A percentile compares a stretch with the other conserved stretches of the same genome.
Conservation (phyloP, 177 flowering plant species). For the Vitis hybrid region DNA sequence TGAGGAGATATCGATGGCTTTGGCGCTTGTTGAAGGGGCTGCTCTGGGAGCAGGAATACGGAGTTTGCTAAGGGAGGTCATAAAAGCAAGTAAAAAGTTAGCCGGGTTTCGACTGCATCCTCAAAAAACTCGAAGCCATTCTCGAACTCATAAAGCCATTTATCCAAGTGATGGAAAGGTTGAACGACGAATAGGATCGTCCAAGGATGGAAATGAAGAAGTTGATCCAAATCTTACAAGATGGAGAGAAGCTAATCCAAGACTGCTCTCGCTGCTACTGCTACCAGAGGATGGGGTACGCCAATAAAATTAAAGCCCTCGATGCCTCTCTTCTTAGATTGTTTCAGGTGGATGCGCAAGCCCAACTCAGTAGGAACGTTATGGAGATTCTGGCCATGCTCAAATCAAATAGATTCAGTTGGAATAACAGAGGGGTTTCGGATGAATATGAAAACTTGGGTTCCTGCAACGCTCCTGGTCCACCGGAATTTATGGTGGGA, state of each 20-base stretch:
- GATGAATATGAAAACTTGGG: background rate
- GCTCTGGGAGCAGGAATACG: slow-evolving; percentile 2
- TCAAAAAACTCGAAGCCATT: background rate
- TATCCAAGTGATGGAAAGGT: background rate
- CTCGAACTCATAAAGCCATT: background rate
- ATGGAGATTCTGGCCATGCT: background rate
- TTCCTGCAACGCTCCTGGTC: background rate
- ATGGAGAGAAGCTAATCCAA: background rate
- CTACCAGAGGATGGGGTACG: background rate
- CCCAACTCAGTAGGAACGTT: no score
- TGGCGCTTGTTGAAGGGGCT: slow-evolving; percentile 9
- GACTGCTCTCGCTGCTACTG: slow-evolving; percentile 1
- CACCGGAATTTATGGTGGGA: slow-evolving; percentile 5
- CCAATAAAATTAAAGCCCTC: background rate
- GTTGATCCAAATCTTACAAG: background rate
- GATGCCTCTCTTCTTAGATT: background rate
- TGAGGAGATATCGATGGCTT: no score
- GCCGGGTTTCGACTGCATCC: background rate
- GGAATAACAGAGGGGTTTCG: background rate
- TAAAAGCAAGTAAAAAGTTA: background rate
- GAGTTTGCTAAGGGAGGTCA: background rate
- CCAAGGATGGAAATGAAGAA: background rate
- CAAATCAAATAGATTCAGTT: background rate
- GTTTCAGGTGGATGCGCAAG: background rate
- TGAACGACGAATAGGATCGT: background rate